These are phyloP conservation scores for Phytomonas serpens DNA, from an alignment of 208 protist species.

Conservation along the genomic window DNA sequence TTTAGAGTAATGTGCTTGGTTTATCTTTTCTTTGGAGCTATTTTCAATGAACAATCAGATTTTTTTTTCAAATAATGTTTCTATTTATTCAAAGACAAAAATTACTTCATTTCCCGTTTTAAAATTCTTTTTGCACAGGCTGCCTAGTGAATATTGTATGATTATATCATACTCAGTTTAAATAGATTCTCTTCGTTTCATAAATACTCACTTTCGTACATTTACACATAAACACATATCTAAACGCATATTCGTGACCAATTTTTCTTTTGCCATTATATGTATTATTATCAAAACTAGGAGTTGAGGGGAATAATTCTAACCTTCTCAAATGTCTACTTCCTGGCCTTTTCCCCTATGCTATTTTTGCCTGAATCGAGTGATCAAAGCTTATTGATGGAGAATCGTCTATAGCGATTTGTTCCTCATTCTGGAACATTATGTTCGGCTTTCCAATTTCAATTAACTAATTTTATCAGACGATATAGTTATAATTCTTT, in stretches of 20 bases:
- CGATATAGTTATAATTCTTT: neutral
- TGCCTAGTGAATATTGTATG: neutral
- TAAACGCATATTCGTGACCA: constrained; percentile 6
- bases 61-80: constrained; percentile 1
- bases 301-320: neutral
- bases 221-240: neutral
- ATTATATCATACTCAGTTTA: neutral
- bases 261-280: neutral
- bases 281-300: neutral
- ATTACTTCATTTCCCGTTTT: constrained; percentile 5
- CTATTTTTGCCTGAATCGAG: neutral
- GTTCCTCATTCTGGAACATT: neutral
- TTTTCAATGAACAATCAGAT: neutral
- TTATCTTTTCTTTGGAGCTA: constrained; percentile 8
- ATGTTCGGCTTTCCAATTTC: neutral
- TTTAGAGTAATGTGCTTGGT: constrained; percentile 5
- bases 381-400: neutral
- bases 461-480: neutral
- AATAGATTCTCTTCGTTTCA: neutral
- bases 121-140: neutral
- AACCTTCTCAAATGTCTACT: neutral
- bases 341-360: neutral
- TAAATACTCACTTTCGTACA: too few relatives aligned
- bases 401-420: neutral
- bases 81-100: neutral